Evolutionary conservation across 106 monocot genomes (phyloP).

Genomic region (Agapanthus africanus): DNA sequence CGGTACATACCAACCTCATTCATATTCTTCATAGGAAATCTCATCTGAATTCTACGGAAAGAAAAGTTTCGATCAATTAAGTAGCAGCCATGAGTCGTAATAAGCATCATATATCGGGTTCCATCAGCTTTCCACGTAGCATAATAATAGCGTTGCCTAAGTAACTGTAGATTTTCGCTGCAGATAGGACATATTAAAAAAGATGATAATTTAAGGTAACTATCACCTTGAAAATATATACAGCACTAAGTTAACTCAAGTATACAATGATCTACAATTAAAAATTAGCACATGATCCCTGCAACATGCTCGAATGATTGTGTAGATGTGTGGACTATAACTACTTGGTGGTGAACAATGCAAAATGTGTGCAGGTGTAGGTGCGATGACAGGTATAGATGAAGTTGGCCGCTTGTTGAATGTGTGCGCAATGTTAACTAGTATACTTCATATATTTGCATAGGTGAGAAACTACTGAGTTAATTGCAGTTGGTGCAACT

Average conservation of each 20-base stretch:
- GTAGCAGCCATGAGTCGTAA: conserved; percentile 72
- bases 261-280: no score
- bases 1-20: conserved; percentile 32
- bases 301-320: no score
- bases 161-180: conserved; percentile 90
- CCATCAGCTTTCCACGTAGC: conserved; percentile 99
- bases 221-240: not conserved
- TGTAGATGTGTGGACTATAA: no score
- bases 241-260: not conserved
- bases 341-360: no score
- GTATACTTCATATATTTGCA: no score
- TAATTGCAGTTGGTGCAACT: no score
- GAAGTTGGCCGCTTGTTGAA: no score
- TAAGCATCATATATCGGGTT: conserved; percentile 98
- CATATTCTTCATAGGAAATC: conserved; percentile 64
- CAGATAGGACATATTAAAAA: conserved; percentile 2
- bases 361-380: no score
- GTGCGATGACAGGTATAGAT: no score
- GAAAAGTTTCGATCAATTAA: conserved; percentile 88
- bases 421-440: no score
- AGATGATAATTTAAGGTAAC: not conserved
- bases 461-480: no score
- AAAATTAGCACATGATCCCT: no score
- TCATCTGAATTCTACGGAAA: conserved; percentile 91
- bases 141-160: conserved; percentile 92